Evolutionary conservation across 2,329 filamentous ascomycete species (phyloP), one percentile per base, ranked within the genome.

Genomic region (Neoarthrinium moseri): DNA sequence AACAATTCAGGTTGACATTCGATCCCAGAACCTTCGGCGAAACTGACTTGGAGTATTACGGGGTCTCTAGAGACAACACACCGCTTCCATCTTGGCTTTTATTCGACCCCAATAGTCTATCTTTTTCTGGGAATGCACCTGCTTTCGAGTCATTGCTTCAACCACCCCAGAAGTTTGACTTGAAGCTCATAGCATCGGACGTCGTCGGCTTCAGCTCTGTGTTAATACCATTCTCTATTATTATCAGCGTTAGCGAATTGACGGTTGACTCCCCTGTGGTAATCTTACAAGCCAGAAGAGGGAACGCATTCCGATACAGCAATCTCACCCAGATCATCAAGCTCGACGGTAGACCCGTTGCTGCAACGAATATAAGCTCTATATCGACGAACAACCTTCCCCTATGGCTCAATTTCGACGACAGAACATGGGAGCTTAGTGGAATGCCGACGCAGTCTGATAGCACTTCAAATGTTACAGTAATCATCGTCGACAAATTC

Each of bases 21-120:
- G 68, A 76, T 35, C 54, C 59, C 5, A 67, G 80, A 15, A 89
- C 86, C 0, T 95, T 95, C 62, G 70, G 71, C n/a, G 67, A 77
- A 33, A 66, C 69, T 1, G 68, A 73, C 4, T 74, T 84, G 41
- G 81, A 82, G 47, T 95, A 91, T 64, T 92, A 94, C 60, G 88
- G 89, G 7, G 83, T 86, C 3, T 86, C 88, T 4, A 75, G 74
- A 5, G 80, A 92, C 58, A 87, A 88, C 58, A 88, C 87, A n/a
- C 90, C 91, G 27, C 70, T 96, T 27, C 91, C 91, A 17, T 84
- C 89, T 1, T 96, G 91, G 91, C 71, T 95, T 35, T 70, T 70
- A n/a, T 96, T 96, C 58, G 79, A 94, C 54, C 61, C 77, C 1
- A 61, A 61, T 2, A 73, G 66, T 1, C 68, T 95, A 30, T 75